These are phyloP conservation scores for Ceratobasidium sp. DNA, from an alignment of 1,284 basidiomycete species.

Conservation along the genomic window DNA sequence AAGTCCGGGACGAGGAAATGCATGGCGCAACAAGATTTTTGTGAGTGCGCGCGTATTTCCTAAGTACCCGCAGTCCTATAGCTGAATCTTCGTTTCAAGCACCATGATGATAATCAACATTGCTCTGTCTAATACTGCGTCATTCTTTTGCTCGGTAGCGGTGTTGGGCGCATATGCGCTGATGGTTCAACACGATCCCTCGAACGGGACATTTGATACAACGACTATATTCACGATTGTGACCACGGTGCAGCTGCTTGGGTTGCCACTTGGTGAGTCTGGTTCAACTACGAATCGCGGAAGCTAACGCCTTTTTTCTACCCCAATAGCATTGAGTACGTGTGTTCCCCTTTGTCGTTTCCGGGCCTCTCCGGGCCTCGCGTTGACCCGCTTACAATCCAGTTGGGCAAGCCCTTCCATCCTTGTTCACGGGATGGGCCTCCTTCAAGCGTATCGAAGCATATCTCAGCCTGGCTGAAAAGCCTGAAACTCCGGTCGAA, in stretches of 20 bases:
- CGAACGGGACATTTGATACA: slow-evolving; percentile 13
- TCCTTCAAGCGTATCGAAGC: slow-evolving; percentile 11
- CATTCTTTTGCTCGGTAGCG: slow-evolving; percentile 5
- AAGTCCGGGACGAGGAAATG: slow-evolving; percentile 11
- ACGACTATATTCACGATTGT: slow-evolving; percentile 11
- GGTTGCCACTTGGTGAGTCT: slow-evolving; percentile 2
- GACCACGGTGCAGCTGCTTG: slow-evolving; percentile 8
- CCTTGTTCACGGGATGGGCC: slow-evolving; percentile 3
- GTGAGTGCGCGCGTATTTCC: not conserved
- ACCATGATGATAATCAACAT: slow-evolving; percentile 5
- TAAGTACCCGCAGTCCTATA: not conserved
- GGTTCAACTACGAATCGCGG: not conserved
- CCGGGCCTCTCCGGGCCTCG: not conserved
- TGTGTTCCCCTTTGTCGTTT: no score
- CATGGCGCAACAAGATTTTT: not conserved
- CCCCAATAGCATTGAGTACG: not conserved
- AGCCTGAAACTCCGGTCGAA: not conserved
- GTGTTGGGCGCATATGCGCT: slow-evolving; percentile 12
- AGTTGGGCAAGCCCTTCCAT: slow-evolving; percentile 25
- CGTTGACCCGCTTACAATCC: not conserved
- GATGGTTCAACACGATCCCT: slow-evolving; percentile 18
- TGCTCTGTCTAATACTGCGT: slow-evolving; percentile 1
- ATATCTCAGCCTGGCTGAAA: not conserved
- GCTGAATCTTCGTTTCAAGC: not conserved
- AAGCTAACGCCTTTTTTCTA: not conserved